These are phyloP conservation scores for Tuber borchii DNA, from an alignment of 495 filamentous ascomycete genomes.

Conservation along the genomic window DNA sequence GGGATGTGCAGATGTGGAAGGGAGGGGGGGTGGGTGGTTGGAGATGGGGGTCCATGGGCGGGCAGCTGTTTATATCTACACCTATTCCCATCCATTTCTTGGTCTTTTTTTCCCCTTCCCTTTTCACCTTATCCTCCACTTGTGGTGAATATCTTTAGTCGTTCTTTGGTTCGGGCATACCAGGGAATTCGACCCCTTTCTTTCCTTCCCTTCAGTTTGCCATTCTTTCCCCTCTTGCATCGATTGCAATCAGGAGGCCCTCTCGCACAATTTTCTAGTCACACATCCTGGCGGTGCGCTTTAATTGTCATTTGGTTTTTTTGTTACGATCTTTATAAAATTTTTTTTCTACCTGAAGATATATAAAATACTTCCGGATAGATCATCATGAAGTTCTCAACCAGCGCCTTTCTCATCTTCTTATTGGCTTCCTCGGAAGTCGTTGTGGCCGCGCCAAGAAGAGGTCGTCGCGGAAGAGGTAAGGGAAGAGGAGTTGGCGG, in stretches of 20 bases:
- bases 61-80: constrained; percentile 25
- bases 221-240: constrained; percentile 33
- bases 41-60: background rate
- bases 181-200: constrained; percentile 12
- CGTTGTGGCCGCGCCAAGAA: constrained; percentile 16
- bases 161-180: constrained; percentile 18
- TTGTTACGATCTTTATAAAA: constrained; percentile 8
- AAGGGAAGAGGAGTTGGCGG: constrained; percentile 3
- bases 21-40: background rate
- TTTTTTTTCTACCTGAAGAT: background rate
- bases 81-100: constrained; percentile 15
- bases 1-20: constrained; percentile 8
- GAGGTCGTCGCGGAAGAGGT: constrained; percentile 12
- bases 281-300: constrained; percentile 19
- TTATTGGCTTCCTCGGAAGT: constrained; percentile 19
- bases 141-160: constrained; percentile 11
- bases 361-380: constrained; percentile 4
- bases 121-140: constrained; percentile 4
- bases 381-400: constrained; percentile 23
- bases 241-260: constrained; percentile 19
- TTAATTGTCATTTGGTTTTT: constrained; percentile 19
- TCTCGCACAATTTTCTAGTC: constrained; percentile 13
- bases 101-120: constrained; percentile 2
- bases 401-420: constrained; percentile 11
- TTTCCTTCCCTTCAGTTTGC: constrained; percentile 13